These are phyloP conservation scores for Trichoderma sp. DNA, from an alignment of 2,329 filamentous ascomycete genomes.

Conservation along the genomic window DNA sequence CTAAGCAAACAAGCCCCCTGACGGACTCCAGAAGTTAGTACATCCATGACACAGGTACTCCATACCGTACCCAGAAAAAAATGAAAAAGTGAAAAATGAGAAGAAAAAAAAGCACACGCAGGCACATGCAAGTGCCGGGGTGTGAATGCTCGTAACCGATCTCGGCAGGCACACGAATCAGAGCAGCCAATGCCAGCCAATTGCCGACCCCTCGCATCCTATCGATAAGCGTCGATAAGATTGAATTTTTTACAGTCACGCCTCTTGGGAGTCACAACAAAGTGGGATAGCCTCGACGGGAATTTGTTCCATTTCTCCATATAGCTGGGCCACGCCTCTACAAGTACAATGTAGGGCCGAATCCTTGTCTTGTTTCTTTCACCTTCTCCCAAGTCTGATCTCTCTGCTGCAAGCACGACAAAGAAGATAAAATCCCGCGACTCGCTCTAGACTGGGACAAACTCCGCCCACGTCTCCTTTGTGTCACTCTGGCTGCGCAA, in stretches of 20 bases:
- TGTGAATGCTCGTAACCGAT: constrained; percentile 2
- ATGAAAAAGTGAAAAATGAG: not conserved
- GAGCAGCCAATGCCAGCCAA: not conserved
- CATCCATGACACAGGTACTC: not conserved
- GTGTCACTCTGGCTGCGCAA: constrained; percentile 10
- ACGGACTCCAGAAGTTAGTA: not conserved
- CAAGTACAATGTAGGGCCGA: constrained; percentile 2
- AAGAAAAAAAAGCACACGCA: not conserved
- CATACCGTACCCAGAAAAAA: not conserved
- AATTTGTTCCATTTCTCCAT: not conserved
- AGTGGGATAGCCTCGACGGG: not conserved
- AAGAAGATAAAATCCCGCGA: constrained; percentile 11
- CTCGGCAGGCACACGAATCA: constrained; percentile 19
- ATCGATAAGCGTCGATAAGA: constrained; percentile 19
- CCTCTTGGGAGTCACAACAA: constrained; percentile 8
- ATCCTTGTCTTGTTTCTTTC: not conserved
- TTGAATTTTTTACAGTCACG: constrained; percentile 16
- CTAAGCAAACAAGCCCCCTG: not conserved
- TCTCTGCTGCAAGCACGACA: not conserved
- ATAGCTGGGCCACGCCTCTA: constrained; percentile 1
- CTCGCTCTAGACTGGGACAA: constrained; percentile 10
- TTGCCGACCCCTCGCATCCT: not conserved
- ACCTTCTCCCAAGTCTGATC: not conserved
- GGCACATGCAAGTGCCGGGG: constrained; percentile 15
- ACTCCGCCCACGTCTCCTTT: constrained; percentile 3